Base-by-base conservation (phyloP, 1,284 basidiomycete species). In the Irpex lacteus region DNA sequence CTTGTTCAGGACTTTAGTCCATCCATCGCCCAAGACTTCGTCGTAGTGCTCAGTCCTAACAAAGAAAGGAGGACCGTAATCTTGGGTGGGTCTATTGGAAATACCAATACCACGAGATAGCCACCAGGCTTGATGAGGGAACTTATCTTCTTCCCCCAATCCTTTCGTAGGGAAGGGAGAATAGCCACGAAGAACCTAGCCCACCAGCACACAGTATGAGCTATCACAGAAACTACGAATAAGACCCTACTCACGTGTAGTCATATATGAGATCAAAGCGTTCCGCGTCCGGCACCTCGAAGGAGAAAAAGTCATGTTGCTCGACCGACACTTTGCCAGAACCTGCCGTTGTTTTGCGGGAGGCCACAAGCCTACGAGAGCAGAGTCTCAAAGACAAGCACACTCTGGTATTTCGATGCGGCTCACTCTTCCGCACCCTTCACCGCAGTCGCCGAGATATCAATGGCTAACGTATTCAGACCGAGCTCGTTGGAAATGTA, bases 131-230 rank as follows among this genome's bases (percentile, higher is more conserved):
- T 86, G 61, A 90, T 73, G 21, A 93, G 74, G 9, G 75, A 71
- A 4, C 75, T 72, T 78, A 92, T 87, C 67, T 86, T 80, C 13
- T 70, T 66, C 1, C 83, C 87, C 90, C 90, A 92, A 19, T 81
- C 77, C 0, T 69, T 59, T 8, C 89, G 81, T 18, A 77, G 77
- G 1, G 75, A 68, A 0, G 87, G 90, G 0, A 84, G 84, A 11
- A 92, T 86, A 0, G 90, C 89, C 44, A 88, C 88, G 67, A 91
- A 90, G 74, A 91, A 91, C 0, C 88, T 90, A 65, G 5, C 11
- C 4, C 37, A 2, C 19, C 5, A 15, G 21, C 34, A 67, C 55
- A 36, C 40, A 47, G 1, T 0, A 1, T 47, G 11, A 47, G n/a
- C 40, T 47, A 2, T 47, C 15, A 53, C 32, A 54, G 19, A 58